Base-by-base conservation (phyloP, 805 yeast genomes). In the Candida coleopterorum region DNA sequence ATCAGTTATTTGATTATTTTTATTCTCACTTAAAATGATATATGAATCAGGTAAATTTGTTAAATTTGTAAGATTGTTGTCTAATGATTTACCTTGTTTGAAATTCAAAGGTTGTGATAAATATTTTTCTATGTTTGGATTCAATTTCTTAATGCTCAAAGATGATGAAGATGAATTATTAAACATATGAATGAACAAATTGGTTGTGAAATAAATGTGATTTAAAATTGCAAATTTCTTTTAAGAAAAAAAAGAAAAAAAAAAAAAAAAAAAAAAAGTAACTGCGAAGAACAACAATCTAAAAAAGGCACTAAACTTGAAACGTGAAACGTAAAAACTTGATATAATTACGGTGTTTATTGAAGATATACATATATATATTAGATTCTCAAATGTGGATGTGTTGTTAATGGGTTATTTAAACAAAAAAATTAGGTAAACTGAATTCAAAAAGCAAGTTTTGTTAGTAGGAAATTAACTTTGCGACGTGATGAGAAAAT, bases 71-170 rank as follows among this genome's bases (percentile, higher is more conserved):
- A 25, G 8, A 14, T 26, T 20, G 9, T 29, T 20, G 4, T 26
- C 17, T 4, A n/a, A 12, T 8, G 11, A 11, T 11, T 43, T 66
- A 11, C 85, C 88, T 4, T 77, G 66, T 37, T 72, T 77, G 56
- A 85, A 86, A 20, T 66, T 67, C 35, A 81, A 54, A 8, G 87
- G 88, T 39, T 75, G 74, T 20, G 79, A 59, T 27, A 80, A 62
- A 38, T 81, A 68, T 48, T 83, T 66, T 48, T 79, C 85, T 41
- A 79, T 74, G 30, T 78, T 54, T n/a, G 85, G 85, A 34, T 74
- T 67, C 20, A 39, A 22, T 24, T 34, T 33, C n/a, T 6, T 17
- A n/a, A n/a, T n/a, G n/a, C n/a, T n/a, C 4, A 22, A 16, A 9
- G 25, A 9, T 7, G 8, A 7, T 17, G 22, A 34, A 12, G 29